Evolutionary conservation across 2,329 filamentous ascomycete genomes (phyloP).

Genomic region (Leptodontidium sp.): DNA sequence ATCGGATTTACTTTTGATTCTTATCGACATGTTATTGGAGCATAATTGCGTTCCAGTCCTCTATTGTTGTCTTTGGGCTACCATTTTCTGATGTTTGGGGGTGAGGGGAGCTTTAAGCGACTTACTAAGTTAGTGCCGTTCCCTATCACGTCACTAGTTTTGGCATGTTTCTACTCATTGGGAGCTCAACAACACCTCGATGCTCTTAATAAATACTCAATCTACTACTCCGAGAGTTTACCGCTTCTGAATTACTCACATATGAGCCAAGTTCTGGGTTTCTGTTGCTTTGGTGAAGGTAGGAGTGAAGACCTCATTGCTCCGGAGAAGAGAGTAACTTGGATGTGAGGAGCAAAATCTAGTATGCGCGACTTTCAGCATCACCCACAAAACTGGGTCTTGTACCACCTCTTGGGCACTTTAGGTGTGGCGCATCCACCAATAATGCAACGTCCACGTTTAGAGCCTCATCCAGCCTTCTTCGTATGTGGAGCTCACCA

Average conservation of each 20-base stretch:
- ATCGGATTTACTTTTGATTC: neutral
- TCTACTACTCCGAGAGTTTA: neutral
- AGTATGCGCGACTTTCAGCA: neutral
- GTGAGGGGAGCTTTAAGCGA: neutral
- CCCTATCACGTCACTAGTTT: conserved; percentile 1
- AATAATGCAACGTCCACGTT: neutral
- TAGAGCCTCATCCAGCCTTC: conserved; percentile 11
- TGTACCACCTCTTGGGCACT: neutral
- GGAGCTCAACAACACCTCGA: neutral
- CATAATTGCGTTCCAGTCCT: neutral
- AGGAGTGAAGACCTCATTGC: too few relatives aligned
- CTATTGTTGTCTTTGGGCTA: neutral
- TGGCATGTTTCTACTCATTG: neutral
- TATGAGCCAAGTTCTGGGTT: neutral
- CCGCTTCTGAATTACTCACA: neutral
- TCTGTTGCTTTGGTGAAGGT: too few relatives aligned
- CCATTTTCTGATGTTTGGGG: neutral
- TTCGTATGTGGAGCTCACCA: neutral
- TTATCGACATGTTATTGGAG: neutral
- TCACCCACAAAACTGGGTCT: conserved; percentile 4
- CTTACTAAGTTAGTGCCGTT: neutral
- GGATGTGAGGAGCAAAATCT: neutral
- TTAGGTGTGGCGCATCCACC: neutral
- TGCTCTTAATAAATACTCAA: neutral
- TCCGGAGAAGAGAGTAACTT: too few relatives aligned